Evolutionary conservation across 1,284 basidiomycete genomes (phyloP), one percentile per base, ranked within the genome.

Genomic region (Tausonia pullulans): DNA sequence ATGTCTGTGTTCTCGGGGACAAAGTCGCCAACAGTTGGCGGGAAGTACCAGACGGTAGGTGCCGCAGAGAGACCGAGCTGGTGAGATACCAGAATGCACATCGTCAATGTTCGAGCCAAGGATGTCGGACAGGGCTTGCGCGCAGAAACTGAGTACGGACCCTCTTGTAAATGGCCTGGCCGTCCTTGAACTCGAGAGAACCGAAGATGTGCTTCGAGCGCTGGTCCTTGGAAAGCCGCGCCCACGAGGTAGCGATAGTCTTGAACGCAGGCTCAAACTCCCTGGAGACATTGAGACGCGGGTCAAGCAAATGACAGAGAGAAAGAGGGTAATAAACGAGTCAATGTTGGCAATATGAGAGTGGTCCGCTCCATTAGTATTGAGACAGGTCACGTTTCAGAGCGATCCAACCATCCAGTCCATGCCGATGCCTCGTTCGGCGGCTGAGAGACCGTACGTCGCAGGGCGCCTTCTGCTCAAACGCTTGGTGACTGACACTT

Each of bases 121-220:
- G 11, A 54, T 6, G 10, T 50, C 16, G 16, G 57, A 43, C 16
- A 59, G 10, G 13, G n/a, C 46, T 16, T 27, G n/a, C 27, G 4
- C 48, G 39, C 27, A 27, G 27, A 27, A 27, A 27, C 27, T 2
- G 2, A 27, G 27, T 27, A 71, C 76, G 61, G 67, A 89, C 90
- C 79, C 84, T 85, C 77, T 88, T 84, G 78, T 93, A 97, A 49
- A 91, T 80, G 3, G 78, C 76, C 64, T 83, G 81, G 2, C 83
- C 86, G 52, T 88, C 81, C 69, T 87, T 83, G 73, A 95, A 96
- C 75, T 97, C 93, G 49, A 91, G 77, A n/a, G 84, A 86, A 11
- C 85, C 93, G 72, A 96, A 97, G 81, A 96, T 92, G 75, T 95
- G 90, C 66, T 81, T 78, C 74, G 90, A 81, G 54, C 87, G 82